Percentiles rank a stretch among this genome's conserved stretches.
Conservation (phyloP, 1,284 basidiomycete species). For the Kwoniella shivajii region DNA sequence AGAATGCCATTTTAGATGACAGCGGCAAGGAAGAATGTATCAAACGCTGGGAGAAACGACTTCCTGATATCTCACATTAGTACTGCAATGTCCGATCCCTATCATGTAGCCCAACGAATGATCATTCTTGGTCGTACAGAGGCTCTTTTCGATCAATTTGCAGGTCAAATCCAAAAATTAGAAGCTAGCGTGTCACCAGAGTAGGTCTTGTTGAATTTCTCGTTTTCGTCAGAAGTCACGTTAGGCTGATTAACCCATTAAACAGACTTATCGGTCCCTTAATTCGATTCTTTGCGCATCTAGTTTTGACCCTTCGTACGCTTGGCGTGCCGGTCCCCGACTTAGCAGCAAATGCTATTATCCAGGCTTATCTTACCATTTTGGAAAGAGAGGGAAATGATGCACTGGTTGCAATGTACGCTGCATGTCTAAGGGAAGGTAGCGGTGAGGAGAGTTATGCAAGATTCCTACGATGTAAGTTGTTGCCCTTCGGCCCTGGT, state of each 20-base stretch:
- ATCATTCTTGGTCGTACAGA: constrained; percentile 78
- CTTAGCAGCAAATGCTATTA: constrained; percentile 73
- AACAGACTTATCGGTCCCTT: constrained; percentile 50
- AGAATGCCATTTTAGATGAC: too few species aligned
- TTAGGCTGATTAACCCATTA: constrained; percentile 19
- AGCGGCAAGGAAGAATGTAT: too few species aligned
- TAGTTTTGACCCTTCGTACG: constrained; percentile 86
- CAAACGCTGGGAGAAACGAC: too few species aligned
- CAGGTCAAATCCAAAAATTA: constrained; percentile 59
- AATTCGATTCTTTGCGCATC: constrained; percentile 87
- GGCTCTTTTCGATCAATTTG: constrained; percentile 71
- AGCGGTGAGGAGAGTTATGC: constrained; percentile 92
- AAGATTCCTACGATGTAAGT: constrained; percentile 71
- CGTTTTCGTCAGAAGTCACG: neutral
- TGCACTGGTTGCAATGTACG: constrained; percentile 89
- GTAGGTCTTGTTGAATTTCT: constrained; percentile 58
- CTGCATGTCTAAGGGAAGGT: constrained; percentile 79
- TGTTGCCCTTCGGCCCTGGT: neutral
- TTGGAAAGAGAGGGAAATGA: constrained; percentile 82
- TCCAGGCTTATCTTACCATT: constrained; percentile 86
- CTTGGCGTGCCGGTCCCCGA: constrained; percentile 74
- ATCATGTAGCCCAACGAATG: constrained; percentile 67
- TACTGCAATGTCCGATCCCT: constrained; percentile 73
- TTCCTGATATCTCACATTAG: too few species aligned
- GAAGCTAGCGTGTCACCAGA: constrained; percentile 60